These are phyloP conservation scores for Dioscorea alata DNA, from an alignment of 106 monocot species.

Conservation along the genomic window DNA sequence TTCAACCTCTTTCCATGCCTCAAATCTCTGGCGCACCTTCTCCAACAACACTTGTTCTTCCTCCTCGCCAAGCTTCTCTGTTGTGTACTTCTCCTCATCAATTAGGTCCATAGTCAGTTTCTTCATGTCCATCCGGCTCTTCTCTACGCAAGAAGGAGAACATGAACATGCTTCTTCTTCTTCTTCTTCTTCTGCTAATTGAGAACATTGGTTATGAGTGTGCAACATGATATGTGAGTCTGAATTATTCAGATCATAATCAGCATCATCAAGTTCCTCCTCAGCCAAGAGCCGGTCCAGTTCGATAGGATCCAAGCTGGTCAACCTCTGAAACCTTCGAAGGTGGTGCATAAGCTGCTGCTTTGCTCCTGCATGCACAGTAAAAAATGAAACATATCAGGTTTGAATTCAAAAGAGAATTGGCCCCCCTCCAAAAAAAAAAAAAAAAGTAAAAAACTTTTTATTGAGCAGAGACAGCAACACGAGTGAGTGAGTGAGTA, in stretches of 20 bases:
- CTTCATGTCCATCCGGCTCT: no score
- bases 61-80: no score
- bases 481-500: background rate
- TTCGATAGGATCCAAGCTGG: constrained; percentile 23
- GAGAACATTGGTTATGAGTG: background rate
- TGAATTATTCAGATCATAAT: background rate
- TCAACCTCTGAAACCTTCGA: constrained; percentile 22
- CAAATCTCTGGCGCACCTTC: constrained; percentile 13
- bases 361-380: constrained; percentile 17
- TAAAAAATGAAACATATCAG: background rate
- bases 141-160: no score
- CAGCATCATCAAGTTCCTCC: constrained; percentile 1
- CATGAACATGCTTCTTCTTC: no score
- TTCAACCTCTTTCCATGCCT: constrained; percentile 20
- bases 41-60: background rate
- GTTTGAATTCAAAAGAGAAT: constrained; percentile 3
- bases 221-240: no score
- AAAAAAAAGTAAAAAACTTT: background rate
- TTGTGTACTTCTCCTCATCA: constrained; percentile 1
- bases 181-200: no score
- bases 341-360: constrained; percentile 3
- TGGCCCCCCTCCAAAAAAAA: no score
- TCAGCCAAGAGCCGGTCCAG: constrained; percentile 7
- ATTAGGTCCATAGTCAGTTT: no score
- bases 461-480: background rate